phyloP scores from a whole-genome alignment of 2,329 filamentous ascomycete genomes.

The Grosmannia penicillata region DNA sequence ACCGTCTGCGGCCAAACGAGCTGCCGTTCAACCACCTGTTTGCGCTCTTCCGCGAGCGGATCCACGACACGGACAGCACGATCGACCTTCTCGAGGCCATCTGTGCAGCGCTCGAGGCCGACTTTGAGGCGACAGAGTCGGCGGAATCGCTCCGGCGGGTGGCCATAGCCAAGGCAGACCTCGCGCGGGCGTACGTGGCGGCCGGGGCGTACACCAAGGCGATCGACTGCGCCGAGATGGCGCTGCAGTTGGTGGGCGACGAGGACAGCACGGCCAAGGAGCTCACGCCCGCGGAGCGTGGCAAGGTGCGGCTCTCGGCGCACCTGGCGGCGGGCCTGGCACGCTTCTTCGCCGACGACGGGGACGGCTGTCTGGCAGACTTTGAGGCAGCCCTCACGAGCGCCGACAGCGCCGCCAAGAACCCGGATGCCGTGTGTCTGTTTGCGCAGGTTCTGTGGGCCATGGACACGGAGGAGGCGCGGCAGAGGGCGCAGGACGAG shows the following conservation, averaged over 20 bases:
- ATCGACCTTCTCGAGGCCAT: slow-evolving; percentile 49
- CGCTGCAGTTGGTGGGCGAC: slow-evolving; percentile 45
- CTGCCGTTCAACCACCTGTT: slow-evolving; percentile 62
- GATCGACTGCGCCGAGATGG: slow-evolving; percentile 65
- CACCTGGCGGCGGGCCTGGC: slow-evolving; percentile 77
- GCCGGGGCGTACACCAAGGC: slow-evolving; percentile 50
- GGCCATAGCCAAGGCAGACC: slow-evolving; percentile 71
- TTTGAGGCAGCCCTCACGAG: slow-evolving; percentile 68
- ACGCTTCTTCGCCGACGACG: slow-evolving; percentile 53
- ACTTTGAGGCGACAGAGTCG: slow-evolving; percentile 77
- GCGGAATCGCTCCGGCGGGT: slow-evolving; percentile 57
- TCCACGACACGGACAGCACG: slow-evolving; percentile 50
- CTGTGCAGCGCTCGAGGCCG: slow-evolving; percentile 56
- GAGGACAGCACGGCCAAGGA: slow-evolving; percentile 49
- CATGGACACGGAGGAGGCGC: slow-evolving; percentile 59
- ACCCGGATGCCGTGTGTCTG: slow-evolving; percentile 75
- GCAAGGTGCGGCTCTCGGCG: slow-evolving; percentile 63
- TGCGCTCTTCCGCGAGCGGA: slow-evolving; percentile 69
- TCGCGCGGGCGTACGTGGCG: slow-evolving; percentile 72
- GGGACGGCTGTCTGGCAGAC: slow-evolving; percentile 57
- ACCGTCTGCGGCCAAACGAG: slow-evolving; percentile 54
- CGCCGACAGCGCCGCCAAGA: slow-evolving; percentile 52
- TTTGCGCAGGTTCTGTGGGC: slow-evolving; percentile 90
- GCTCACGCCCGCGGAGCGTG: slow-evolving; percentile 48
- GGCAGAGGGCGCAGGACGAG: slow-evolving; percentile 60